These are phyloP conservation scores for Caryopteris hybrid DNA, from an alignment of 305 asterid genomes.

Conservation along the genomic window DNA sequence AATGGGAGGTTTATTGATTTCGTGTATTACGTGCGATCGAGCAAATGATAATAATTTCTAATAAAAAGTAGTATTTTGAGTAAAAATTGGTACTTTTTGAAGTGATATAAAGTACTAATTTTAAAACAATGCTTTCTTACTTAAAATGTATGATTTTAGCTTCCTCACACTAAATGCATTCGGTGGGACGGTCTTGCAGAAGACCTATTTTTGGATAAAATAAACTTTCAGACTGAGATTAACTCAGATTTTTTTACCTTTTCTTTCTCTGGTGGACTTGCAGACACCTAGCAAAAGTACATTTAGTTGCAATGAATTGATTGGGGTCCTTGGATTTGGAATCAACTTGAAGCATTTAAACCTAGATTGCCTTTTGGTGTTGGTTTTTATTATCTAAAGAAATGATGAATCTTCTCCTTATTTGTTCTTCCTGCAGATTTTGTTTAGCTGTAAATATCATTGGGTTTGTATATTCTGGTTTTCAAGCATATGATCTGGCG, in stretches of 20 bases:
- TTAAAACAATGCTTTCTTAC: no score
- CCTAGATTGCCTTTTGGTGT: neutral
- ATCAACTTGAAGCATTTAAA: no score
- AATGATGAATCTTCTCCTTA: neutral
- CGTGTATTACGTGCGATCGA: no score
- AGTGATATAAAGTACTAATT: neutral
- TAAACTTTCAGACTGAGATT: no score
- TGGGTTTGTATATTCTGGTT: conserved; percentile 70
- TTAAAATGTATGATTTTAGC: no score
- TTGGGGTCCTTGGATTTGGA: neutral
- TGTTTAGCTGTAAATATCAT: conserved; percentile 67
- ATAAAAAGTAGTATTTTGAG: neutral
- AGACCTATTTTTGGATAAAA: no score
- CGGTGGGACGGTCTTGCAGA: no score
- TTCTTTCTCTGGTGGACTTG: neutral
- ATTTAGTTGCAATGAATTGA: neutral
- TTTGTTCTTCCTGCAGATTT: conserved; percentile 40
- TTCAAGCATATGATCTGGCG: conserved; percentile 63
- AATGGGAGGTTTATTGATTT: no score
- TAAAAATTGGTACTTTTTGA: no score
- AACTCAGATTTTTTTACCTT: no score
- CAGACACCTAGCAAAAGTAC: neutral
- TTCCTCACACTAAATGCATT: no score
- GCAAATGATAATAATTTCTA: no score
- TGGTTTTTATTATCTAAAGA: neutral